phyloP scores from a whole-genome alignment of 495 filamentous ascomycete genomes.

The Amorphotheca resinae region DNA sequence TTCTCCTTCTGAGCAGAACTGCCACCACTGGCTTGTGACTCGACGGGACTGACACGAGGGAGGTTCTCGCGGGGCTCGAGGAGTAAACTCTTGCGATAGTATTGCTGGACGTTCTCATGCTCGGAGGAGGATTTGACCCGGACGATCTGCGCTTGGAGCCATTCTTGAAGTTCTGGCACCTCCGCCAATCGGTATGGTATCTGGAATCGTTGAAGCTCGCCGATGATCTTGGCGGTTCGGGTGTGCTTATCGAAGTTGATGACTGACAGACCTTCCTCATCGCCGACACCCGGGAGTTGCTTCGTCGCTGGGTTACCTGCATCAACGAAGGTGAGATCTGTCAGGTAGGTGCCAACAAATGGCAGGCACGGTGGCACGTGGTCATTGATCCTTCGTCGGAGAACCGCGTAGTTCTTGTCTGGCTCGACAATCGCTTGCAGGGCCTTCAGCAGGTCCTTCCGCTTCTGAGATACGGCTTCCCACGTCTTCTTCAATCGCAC shows the following conservation, averaged over 20 bases:
- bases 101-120: slow-evolving; percentile 68
- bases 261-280: slow-evolving; percentile 51
- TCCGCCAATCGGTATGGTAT: slow-evolving; percentile 82
- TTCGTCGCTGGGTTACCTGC: slow-evolving; percentile 79
- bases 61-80: slow-evolving; percentile 70
- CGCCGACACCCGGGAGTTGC: slow-evolving; percentile 37
- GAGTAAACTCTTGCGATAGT: slow-evolving; percentile 74
- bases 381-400: slow-evolving; percentile 75
- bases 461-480: slow-evolving; percentile 80
- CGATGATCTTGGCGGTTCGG: slow-evolving; percentile 88
- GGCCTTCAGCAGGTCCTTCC: slow-evolving; percentile 62
- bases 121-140: slow-evolving; percentile 63
- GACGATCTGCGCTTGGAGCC: slow-evolving; percentile 76
- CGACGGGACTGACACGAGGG: slow-evolving; percentile 36
- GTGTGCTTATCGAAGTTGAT: slow-evolving; percentile 99
- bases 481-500: slow-evolving; percentile 85
- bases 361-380: slow-evolving; percentile 89
- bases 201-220: slow-evolving; percentile 93
- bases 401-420: slow-evolving; percentile 80
- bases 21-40: slow-evolving; percentile 25
- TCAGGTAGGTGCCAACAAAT: slow-evolving; percentile 94
- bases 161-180: slow-evolving; percentile 82
- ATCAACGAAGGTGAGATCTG: slow-evolving; percentile 78
- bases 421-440: slow-evolving; percentile 77
- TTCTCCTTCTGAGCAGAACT: slow-evolving; percentile 28